These are phyloP conservation scores for Hymenoscyphus repandus DNA, from an alignment of 2,329 filamentous ascomycete genomes.

Conservation along the genomic window DNA sequence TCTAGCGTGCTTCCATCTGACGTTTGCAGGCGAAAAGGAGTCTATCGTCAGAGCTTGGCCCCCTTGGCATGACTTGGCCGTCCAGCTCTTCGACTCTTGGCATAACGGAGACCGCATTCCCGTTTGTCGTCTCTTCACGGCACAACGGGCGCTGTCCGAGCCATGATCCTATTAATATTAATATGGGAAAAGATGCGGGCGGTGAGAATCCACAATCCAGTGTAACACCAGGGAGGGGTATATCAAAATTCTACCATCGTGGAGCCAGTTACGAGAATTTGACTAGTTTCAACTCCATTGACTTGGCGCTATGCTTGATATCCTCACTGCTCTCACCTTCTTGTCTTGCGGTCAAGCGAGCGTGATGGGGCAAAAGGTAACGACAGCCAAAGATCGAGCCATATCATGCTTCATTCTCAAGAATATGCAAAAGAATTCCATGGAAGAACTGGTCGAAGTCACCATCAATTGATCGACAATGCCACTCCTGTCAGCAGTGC, in stretches of 20 bases:
- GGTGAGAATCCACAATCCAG: background rate
- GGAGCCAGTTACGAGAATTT: background rate
- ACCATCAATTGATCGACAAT: too few species aligned
- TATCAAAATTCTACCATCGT: background rate
- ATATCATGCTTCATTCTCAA: background rate
- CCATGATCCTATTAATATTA: slow-evolving; percentile 2
- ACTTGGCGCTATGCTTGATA: background rate
- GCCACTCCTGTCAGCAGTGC: too few species aligned
- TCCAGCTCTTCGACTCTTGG: background rate
- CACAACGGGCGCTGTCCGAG: background rate
- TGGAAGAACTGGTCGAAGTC: background rate
- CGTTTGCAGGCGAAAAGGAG: background rate
- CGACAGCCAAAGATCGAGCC: background rate
- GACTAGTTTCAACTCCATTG: background rate
- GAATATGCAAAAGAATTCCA: background rate
- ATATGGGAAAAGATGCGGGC: slow-evolving; percentile 6
- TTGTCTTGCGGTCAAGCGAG: background rate
- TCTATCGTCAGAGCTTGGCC: background rate
- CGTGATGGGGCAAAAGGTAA: background rate
- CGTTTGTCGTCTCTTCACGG: background rate
- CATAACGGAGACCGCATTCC: background rate
- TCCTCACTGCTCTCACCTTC: background rate
- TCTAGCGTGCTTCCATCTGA: slow-evolving; percentile 18
- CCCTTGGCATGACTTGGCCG: background rate
- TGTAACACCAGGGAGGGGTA: slow-evolving; percentile 1